These are phyloP conservation scores for Bocquillonia castaneifolia DNA, from an alignment of 441 rosid genomes.

Conservation along the genomic window DNA sequence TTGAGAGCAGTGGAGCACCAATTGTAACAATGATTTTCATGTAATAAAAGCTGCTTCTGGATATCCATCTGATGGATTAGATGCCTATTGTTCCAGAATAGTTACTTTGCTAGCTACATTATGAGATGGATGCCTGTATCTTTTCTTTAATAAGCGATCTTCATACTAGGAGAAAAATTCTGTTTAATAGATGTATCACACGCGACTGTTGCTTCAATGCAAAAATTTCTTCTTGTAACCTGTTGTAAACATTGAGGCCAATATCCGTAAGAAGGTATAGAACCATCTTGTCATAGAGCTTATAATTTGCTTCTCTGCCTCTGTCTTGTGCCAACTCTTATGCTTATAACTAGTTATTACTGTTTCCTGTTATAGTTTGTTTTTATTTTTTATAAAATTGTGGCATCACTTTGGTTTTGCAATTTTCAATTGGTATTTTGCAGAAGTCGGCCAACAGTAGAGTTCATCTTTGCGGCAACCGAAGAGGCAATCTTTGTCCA, in stretches of 20 bases:
- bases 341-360: neutral
- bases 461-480: slow-evolving; percentile 94
- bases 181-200: neutral
- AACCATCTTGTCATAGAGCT: neutral
- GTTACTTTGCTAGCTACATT: neutral
- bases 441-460: slow-evolving; percentile 87
- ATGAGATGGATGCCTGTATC: neutral
- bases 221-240: neutral
- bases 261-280: neutral
- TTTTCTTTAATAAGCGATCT: neutral
- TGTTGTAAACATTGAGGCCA: neutral
- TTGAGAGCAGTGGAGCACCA: too few relatives aligned
- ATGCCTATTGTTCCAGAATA: neutral
- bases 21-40: neutral
- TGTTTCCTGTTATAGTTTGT: neutral
- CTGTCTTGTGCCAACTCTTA: neutral
- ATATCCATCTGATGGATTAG: neutral
- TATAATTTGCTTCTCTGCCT: neutral
- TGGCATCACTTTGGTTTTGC: neutral
- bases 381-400: neutral
- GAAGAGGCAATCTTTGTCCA: slow-evolving; percentile 94
- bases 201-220: neutral
- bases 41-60: neutral
- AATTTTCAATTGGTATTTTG: slow-evolving; percentile 26
- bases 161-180: neutral